Percentiles rank a stretch among this genome's conserved stretches.
These are phyloP conservation scores for Salisapilia sapeloensis DNA, from an alignment of 352 stramenopile genomes.

Conservation along the genomic window DNA sequence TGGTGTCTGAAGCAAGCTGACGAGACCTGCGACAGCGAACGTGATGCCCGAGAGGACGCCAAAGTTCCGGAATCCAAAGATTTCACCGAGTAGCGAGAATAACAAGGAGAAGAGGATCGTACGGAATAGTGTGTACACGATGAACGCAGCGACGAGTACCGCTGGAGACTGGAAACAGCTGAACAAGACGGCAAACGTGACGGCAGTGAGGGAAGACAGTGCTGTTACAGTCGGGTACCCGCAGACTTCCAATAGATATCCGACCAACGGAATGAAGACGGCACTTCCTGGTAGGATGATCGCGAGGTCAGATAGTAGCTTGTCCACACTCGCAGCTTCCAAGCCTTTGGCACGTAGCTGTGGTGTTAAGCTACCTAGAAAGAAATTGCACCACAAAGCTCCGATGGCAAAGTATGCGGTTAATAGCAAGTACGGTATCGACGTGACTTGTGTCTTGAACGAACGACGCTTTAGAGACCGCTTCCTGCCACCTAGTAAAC, in stretches of 20 bases:
- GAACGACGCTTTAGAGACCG: conserved; percentile 17
- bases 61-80: conserved; percentile 76
- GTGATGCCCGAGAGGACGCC: conserved; percentile 60
- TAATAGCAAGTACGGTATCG: conserved; percentile 46
- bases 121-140: conserved; percentile 63
- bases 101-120: conserved; percentile 72
- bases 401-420: conserved; percentile 55
- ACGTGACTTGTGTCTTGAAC: conserved; percentile 43
- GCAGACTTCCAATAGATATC: conserved; percentile 48
- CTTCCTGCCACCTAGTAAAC: too few relatives aligned
- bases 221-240: conserved; percentile 40
- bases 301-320: conserved; percentile 29
- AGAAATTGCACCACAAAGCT: conserved; percentile 77
- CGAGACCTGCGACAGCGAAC: conserved; percentile 45
- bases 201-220: conserved; percentile 18
- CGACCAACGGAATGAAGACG: conserved; percentile 56
- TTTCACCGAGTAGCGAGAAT: conserved; percentile 63
- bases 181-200: conserved; percentile 24
- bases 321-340: conserved; percentile 13
- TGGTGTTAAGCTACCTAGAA: conserved; percentile 44
- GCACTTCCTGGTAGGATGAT: conserved; percentile 48
- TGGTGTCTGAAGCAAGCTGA: conserved; percentile 45
- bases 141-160: conserved; percentile 35
- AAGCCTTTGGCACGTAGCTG: conserved; percentile 36
- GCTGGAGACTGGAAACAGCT: conserved; percentile 8